A percentile compares a stretch with the other conserved stretches of the same genome.
Evolutionary conservation across 1,139 yeast species (phyloP).

Genomic region (Pichia sp.): DNA sequence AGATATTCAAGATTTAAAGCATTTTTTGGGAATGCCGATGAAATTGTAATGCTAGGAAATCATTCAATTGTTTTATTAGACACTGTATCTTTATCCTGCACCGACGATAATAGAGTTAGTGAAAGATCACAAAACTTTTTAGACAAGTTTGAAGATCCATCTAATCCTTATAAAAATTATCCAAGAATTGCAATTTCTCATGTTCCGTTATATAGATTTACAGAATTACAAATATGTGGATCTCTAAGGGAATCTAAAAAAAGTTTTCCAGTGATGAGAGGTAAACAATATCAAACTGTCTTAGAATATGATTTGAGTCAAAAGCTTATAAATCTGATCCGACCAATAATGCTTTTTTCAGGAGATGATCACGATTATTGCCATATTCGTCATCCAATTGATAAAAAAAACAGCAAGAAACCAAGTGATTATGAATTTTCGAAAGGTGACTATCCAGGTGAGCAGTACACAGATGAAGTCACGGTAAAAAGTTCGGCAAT

Average conservation of each 20-base stretch:
- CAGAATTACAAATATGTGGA: constrained; percentile 54
- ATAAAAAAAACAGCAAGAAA: constrained; percentile 10
- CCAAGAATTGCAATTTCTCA: constrained; percentile 75
- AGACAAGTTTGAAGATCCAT: constrained; percentile 26
- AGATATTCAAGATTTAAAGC: constrained; percentile 59
- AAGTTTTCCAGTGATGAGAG: constrained; percentile 62
- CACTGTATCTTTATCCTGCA: constrained; percentile 68
- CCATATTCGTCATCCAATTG: constrained; percentile 55
- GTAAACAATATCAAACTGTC: constrained; percentile 76
- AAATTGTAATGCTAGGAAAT: constrained; percentile 55
- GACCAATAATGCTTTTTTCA: constrained; percentile 68
- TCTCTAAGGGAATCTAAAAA: constrained; percentile 57
- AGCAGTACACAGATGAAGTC: constrained; percentile 54
- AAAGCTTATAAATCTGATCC: constrained; percentile 46
- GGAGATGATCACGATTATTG: constrained; percentile 99
- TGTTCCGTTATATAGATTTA: constrained; percentile 68
- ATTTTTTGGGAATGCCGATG: constrained; percentile 67
- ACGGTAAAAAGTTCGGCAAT: constrained; percentile 86
- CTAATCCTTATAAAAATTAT: constrained; percentile 29
- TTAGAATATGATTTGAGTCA: constrained; percentile 53
- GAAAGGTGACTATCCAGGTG: constrained; percentile 28
- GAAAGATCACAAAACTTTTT: constrained; percentile 39
- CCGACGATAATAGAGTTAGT: constrained; percentile 37
- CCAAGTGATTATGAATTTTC: constrained; percentile 10
- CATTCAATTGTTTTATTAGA: constrained; percentile 75